These are phyloP conservation scores for Rosellinia necatrix DNA, from an alignment of 2,329 filamentous ascomycete genomes.

Conservation along the genomic window DNA sequence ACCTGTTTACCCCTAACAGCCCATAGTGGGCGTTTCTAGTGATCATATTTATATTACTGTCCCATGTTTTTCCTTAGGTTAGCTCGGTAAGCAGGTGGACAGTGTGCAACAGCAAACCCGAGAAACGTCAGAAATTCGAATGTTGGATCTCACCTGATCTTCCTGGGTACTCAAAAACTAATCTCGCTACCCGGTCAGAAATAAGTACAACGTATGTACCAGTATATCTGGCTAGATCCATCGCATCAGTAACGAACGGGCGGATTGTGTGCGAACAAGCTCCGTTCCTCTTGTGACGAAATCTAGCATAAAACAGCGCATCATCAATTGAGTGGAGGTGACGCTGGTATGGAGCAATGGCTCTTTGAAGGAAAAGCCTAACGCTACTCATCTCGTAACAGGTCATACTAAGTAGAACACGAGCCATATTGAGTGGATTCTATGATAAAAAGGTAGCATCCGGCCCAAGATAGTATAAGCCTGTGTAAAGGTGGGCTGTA, in stretches of 20 bases:
- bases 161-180: background rate
- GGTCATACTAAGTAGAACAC: background rate
- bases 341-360: slow-evolving; percentile 1
- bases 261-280: background rate
- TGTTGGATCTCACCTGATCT: slow-evolving; percentile 1
- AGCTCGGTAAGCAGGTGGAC: too few relatives aligned
- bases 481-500: too few relatives aligned
- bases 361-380: too few relatives aligned
- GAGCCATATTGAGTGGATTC: background rate
- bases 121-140: slow-evolving; percentile 1
- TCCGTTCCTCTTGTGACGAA: background rate
- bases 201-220: background rate
- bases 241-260: background rate
- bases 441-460: too few relatives aligned
- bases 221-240: slow-evolving; percentile 2
- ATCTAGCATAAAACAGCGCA: slow-evolving; percentile 2
- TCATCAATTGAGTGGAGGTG: background rate
- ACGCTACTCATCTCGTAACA: background rate
- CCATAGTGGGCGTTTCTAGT: too few relatives aligned
- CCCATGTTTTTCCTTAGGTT: too few relatives aligned
- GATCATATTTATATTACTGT: too few relatives aligned
- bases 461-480: too few relatives aligned
- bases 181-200: background rate
- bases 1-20: too few relatives aligned
- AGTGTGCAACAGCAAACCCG: too few relatives aligned